phyloP scores from a whole-genome alignment of 352 stramenopile species.

The Phytophthora pluvialis region DNA sequence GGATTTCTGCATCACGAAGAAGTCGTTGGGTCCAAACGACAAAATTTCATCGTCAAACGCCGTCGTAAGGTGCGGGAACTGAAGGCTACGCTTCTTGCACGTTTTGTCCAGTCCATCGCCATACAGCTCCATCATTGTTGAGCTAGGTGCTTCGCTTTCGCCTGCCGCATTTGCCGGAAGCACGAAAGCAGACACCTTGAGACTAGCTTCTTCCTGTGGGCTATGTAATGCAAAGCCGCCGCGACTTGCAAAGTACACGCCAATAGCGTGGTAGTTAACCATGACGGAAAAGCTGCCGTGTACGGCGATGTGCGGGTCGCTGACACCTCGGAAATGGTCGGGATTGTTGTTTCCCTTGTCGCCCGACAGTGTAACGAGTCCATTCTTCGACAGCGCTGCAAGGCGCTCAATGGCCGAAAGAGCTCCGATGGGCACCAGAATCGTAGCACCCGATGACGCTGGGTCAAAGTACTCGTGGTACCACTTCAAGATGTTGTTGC shows the following conservation, averaged over 20 bases:
- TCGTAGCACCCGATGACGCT: constrained; percentile 65
- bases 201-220: constrained; percentile 91
- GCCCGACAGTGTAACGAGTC: constrained; percentile 88
- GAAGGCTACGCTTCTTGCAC: constrained; percentile 58
- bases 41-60: constrained; percentile 91
- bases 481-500: constrained; percentile 93
- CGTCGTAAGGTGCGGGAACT: constrained; percentile 71
- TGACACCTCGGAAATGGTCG: constrained; percentile 91
- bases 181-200: constrained; percentile 92
- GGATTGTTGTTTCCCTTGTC: constrained; percentile 96
- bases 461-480: constrained; percentile 86
- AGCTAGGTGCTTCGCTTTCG: constrained; percentile 18
- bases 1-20: constrained; percentile 94
- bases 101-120: constrained; percentile 64
- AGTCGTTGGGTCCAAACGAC: constrained; percentile 94
- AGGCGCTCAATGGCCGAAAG: constrained; percentile 82
- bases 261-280: constrained; percentile 96
- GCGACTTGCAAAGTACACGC: constrained; percentile 90
- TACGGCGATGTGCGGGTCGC: constrained; percentile 95
- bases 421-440: constrained; percentile 93
- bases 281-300: constrained; percentile 96
- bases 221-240: constrained; percentile 94
- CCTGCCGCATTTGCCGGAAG: constrained; percentile 44
- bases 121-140: constrained; percentile 48
- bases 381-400: constrained; percentile 52